phyloP scores from a whole-genome alignment of 2,329 filamentous ascomycete species.

The Hymenoscyphus infarciens region DNA sequence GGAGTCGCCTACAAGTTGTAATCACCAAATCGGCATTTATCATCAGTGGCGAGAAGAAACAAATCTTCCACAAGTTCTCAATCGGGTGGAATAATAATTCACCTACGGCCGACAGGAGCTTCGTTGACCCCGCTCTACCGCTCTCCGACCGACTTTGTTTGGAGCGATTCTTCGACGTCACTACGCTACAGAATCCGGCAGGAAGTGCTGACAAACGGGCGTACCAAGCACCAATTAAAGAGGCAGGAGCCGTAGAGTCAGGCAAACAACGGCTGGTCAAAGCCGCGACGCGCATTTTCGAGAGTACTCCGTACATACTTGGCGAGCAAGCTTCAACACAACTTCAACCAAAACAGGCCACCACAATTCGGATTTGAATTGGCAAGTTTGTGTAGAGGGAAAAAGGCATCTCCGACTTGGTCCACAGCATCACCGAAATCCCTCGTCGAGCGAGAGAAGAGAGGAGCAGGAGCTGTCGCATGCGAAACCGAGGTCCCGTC shows the following conservation, averaged over 20 bases:
- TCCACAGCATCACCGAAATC: background rate
- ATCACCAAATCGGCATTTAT: background rate
- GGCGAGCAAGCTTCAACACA: background rate
- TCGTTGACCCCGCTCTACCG: background rate
- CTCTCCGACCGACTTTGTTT: background rate
- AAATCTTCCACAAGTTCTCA: background rate
- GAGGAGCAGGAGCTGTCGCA: background rate
- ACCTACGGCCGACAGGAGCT: background rate
- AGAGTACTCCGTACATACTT: background rate
- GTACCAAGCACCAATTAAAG: background rate
- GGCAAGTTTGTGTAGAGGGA: background rate
- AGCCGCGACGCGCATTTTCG: slow-evolving; percentile 1
- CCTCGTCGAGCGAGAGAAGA: background rate
- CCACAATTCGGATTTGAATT: background rate
- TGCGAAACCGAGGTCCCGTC: background rate
- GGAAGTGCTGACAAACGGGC: background rate
- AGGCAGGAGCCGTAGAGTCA: background rate
- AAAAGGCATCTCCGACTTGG: background rate
- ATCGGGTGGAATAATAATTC: background rate
- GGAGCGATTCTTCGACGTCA: background rate
- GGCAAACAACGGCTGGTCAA: background rate
- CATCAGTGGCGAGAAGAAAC: background rate
- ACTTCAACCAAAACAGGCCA: background rate
- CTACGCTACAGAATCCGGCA: background rate
- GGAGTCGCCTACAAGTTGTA: slow-evolving; percentile 2